Conservation (phyloP, 306 rosid genomes). For the Cyamopsis tetragonoloba region DNA sequence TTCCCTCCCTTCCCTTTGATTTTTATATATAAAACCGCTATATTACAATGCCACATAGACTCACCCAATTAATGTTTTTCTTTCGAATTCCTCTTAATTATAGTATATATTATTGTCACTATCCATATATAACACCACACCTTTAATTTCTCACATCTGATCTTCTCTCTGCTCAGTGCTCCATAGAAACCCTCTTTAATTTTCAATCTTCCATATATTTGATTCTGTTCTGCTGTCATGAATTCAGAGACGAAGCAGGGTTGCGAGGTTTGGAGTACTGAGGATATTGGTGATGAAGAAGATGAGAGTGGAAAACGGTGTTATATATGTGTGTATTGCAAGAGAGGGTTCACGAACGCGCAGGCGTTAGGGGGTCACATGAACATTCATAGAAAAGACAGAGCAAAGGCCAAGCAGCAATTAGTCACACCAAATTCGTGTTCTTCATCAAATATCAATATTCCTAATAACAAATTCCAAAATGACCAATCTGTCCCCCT, state of each 20-base stretch:
- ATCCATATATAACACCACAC: no score
- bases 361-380: conserved; percentile 96
- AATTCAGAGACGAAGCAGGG: no score
- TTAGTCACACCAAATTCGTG: background rate
- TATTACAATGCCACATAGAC: conserved; percentile 35
- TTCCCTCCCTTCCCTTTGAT: no score
- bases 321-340: conserved; percentile 86
- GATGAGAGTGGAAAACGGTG: conserved; percentile 42
- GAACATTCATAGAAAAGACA: conserved; percentile 86
- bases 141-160: no score
- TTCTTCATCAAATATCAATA: background rate
- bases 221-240: background rate
- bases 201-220: no score
- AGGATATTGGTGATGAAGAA: conserved; percentile 42
- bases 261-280: no score
- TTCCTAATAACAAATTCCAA: background rate
- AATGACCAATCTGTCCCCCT: conserved; percentile 24
- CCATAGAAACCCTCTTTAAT: no score
- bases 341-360: conserved; percentile 91
- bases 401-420: conserved; percentile 72
- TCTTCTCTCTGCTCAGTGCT: no score
- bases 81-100: no score
- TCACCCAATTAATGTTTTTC: conserved; percentile 38
- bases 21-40: conserved; percentile 40
- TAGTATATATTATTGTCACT: no score